phyloP scores from a whole-genome alignment of 805 yeast genomes.

The Cyberlindnera petersonii region DNA sequence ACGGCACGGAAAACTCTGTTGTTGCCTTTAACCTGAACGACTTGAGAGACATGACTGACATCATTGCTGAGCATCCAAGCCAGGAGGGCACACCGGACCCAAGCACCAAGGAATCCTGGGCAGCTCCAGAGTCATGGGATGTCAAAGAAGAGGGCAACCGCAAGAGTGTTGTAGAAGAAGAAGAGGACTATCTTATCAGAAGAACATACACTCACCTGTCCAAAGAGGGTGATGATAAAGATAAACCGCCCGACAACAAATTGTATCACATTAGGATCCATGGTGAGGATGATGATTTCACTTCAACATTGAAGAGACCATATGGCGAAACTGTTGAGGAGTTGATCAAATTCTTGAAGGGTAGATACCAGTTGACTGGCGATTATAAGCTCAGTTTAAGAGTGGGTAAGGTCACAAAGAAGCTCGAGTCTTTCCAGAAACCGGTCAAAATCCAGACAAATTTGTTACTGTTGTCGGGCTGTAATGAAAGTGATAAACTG shows the following conservation, averaged over 20 bases:
- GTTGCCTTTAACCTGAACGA: conserved; percentile 37
- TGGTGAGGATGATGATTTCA: conserved; percentile 78
- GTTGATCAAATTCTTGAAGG: conserved; percentile 62
- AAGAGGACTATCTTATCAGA: conserved; percentile 34
- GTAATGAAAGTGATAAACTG: conserved; percentile 68
- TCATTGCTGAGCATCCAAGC: conserved; percentile 29
- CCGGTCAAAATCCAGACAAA: conserved; percentile 78
- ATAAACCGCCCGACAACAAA: conserved; percentile 23
- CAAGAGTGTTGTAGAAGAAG: conserved; percentile 27
- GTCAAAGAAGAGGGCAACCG: conserved; percentile 36
- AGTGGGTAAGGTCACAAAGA: conserved; percentile 73
- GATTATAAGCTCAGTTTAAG: conserved; percentile 73
- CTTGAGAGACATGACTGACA: conserved; percentile 48
- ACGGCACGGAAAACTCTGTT: conserved; percentile 31
- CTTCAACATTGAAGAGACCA: conserved; percentile 74
- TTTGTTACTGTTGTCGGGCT: conserved; percentile 71
- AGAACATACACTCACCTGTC: conserved; percentile 31
- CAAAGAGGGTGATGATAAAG: conserved; percentile 28
- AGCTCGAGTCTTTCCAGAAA: conserved; percentile 64
- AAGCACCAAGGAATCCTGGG: conserved; percentile 36
- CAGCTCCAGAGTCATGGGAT: conserved; percentile 62
- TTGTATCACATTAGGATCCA: conserved; percentile 63
- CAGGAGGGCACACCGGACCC: conserved; percentile 8
- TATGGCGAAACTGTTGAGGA: conserved; percentile 75
- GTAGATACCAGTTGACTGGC: conserved; percentile 68